Evolutionary conservation across 208 protist species (phyloP).

Genomic region (Leishmania major): DNA sequence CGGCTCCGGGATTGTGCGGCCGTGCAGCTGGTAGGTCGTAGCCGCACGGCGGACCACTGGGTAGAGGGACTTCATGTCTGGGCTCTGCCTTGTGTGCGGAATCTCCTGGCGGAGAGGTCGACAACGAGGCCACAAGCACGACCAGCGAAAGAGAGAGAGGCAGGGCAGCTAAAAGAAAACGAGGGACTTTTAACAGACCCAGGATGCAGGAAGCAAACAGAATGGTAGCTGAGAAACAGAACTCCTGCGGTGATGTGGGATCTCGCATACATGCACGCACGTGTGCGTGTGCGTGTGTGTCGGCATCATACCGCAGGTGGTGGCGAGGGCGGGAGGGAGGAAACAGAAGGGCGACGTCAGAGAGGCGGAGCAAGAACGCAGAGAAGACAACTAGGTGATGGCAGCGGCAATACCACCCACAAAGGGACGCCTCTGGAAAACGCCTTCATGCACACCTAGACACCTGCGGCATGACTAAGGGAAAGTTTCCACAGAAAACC

Average conservation of each 20-base stretch:
- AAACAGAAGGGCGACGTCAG: neutral
- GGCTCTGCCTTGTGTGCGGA: neutral
- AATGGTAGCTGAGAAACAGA: neutral
- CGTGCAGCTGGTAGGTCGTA: slow-evolving; percentile 74
- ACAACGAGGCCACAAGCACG: neutral
- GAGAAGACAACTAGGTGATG: neutral
- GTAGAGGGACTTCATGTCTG: slow-evolving; percentile 48
- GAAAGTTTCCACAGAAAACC: neutral
- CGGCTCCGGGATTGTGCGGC: slow-evolving; percentile 77
- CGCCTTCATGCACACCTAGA: neutral
- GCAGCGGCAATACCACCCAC: neutral
- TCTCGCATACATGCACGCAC: neutral
- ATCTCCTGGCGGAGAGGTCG: neutral
- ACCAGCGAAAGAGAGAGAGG: neutral
- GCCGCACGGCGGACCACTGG: slow-evolving; percentile 60
- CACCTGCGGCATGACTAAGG: neutral
- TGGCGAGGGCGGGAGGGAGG: neutral
- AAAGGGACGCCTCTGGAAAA: neutral
- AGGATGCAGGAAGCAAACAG: neutral
- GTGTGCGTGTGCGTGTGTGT: neutral
- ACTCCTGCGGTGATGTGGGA: neutral
- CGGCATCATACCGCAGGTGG: neutral
- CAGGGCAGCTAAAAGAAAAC: neutral
- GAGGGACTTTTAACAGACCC: neutral
- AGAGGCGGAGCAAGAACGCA: neutral